phyloP scores from a whole-genome alignment of 2,329 filamentous ascomycete species.

The Dendryphion nanum region DNA sequence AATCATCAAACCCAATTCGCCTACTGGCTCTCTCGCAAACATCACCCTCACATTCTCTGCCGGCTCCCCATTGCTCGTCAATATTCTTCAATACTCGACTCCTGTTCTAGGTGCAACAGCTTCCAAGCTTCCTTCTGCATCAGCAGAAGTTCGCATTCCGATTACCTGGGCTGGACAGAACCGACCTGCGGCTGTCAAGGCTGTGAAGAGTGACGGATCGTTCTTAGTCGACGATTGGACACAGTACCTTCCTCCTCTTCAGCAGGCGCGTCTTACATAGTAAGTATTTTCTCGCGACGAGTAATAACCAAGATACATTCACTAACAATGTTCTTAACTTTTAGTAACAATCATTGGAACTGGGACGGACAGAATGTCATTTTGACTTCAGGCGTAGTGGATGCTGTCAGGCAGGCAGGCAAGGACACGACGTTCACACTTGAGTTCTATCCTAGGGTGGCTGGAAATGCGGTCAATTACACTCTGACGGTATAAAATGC shows the following conservation, averaged over 20 bases:
- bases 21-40: constrained; percentile 50
- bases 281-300: too few species aligned
- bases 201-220: constrained; percentile 48
- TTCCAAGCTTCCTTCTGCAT: constrained; percentile 33
- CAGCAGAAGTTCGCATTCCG: constrained; percentile 49
- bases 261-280: constrained; percentile 51
- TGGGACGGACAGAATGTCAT: constrained; percentile 50
- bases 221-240: constrained; percentile 60
- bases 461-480: constrained; percentile 51
- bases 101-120: constrained; percentile 39
- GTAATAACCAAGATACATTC: too few species aligned
- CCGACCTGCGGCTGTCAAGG: constrained; percentile 53
- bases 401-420: constrained; percentile 47
- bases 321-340: too few species aligned
- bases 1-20: constrained; percentile 42
- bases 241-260: constrained; percentile 51
- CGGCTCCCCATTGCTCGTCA: constrained; percentile 48
- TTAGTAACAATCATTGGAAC: constrained; percentile 51
- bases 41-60: constrained; percentile 55
- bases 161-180: constrained; percentile 53
- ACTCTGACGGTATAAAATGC: constrained; percentile 44
- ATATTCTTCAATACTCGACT: constrained; percentile 54
- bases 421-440: constrained; percentile 51
- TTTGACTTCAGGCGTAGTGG: constrained; percentile 46
- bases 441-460: constrained; percentile 55